Evolutionary conservation across 345 rosid genomes (phyloP), one percentile per base, ranked within the genome.

Genomic region (Xanthoceras sorbifolium): DNA sequence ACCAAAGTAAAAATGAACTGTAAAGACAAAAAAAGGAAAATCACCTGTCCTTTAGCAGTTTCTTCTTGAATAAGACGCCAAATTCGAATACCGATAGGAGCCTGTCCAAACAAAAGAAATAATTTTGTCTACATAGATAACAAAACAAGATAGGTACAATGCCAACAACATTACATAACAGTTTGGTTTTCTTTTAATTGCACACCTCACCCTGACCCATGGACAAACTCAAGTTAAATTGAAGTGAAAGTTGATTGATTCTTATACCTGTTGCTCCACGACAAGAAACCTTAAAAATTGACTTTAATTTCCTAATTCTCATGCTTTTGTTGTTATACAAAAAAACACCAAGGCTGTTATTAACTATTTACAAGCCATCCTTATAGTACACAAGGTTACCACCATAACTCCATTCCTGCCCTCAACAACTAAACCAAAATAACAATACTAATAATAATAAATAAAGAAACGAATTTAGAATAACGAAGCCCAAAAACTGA

Each of bases 41-140:
- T 62, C 82, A 93, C 99, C 89, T 72, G 88, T 85, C 92, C 93
- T 82, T 88, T 86, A 74, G 89, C 82, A 67, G 82, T 46, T 81
- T 90, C 89, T 87, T 89, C 90, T 57, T 90, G 88, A 31, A 82
- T 6, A 38, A 67, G 85, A 75, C 86, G 88, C 91, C 75, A 87
- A 69, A 95, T 74, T 79, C 98, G 91, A 61, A 90, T 72, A 36
- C 99, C 98, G 26, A 90, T 78, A 59, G 97, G 99, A 76, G 97
- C 97, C 99, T 95, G 84, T n/a, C 59, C 60, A 80, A 72, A 81
- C 72, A 44, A 77, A 75, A 61, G 1, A 25, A 67, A 59, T 29
- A 73, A 74, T 15, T 22, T 67, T 57, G 23, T 52, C 76, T 44
- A 60, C 67, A 64, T 36, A 61, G 31, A 64, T 64, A 52, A 48